These are phyloP conservation scores for Zygosaccharomyces bailii DNA, from an alignment of 805 yeast genomes.

Conservation along the genomic window DNA sequence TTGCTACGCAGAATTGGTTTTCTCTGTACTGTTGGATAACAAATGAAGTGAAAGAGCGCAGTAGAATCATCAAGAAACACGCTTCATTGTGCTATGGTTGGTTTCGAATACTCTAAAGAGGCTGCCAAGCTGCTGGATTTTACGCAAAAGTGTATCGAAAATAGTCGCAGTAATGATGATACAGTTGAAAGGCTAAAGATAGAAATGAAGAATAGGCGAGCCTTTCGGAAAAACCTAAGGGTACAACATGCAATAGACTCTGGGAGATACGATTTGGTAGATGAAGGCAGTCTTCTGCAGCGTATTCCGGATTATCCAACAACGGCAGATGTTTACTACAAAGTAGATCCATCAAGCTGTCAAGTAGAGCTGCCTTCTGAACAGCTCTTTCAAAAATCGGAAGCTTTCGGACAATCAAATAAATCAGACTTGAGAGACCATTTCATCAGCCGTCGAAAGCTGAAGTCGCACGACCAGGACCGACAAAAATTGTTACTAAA, in stretches of 20 bases:
- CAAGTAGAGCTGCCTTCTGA: neutral
- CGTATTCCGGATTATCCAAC: neutral
- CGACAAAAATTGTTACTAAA: constrained; percentile 10
- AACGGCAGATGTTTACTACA: neutral
- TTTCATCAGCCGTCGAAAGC: neutral
- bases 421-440: constrained; percentile 1
- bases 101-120: constrained; percentile 10
- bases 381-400: neutral
- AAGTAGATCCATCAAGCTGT: constrained; percentile 2
- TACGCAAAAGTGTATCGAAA: constrained; percentile 5
- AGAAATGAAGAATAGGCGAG: constrained; percentile 2
- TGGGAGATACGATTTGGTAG: constrained; percentile 2
- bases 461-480: neutral
- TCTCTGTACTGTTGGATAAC: no score
- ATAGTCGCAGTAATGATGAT: neutral
- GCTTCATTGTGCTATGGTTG: neutral
- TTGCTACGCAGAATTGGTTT: no score
- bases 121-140: constrained; percentile 12
- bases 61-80: neutral
- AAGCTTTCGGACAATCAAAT: neutral
- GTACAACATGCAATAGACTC: neutral
- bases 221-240: neutral
- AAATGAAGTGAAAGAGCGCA: no score
- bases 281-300: neutral
- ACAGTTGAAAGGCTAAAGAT: constrained; percentile 1